These are phyloP conservation scores for Diutina neorugosa DNA, from an alignment of 1,139 yeast genomes.

Conservation along the genomic window DNA sequence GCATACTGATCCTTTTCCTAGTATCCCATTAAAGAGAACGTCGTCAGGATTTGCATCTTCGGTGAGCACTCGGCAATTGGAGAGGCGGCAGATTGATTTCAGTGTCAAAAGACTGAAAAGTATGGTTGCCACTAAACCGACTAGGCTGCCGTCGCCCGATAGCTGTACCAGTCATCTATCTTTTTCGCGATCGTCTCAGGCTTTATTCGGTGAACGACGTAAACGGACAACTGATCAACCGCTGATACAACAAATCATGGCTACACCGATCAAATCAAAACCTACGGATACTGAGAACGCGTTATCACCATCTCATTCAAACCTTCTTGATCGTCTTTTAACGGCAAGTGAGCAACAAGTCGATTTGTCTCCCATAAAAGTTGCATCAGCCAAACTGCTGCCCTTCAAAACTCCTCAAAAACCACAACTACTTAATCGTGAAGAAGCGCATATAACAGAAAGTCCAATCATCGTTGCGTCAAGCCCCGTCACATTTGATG, in stretches of 20 bases:
- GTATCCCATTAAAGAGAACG: neutral
- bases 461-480: neutral
- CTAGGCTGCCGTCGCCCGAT: neutral
- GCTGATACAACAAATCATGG: neutral
- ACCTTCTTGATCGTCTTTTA: neutral
- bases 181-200: neutral
- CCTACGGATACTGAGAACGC: neutral
- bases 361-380: neutral
- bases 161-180: neutral
- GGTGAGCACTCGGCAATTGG: neutral
- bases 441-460: neutral
- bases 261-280: neutral
- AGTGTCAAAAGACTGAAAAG: conserved; percentile 2
- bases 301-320: neutral
- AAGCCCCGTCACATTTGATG: neutral
- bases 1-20: neutral
- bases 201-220: conserved; percentile 1
- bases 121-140: no score
- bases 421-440: neutral
- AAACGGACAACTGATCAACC: neutral
- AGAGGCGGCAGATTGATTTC: neutral
- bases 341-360: neutral
- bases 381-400: neutral
- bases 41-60: neutral
- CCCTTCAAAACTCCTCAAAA: neutral